Percentiles rank a stretch among this genome's conserved stretches.
These are phyloP conservation scores for Phytophthora europaea DNA, from an alignment of 352 stramenopile genomes.

Conservation along the genomic window DNA sequence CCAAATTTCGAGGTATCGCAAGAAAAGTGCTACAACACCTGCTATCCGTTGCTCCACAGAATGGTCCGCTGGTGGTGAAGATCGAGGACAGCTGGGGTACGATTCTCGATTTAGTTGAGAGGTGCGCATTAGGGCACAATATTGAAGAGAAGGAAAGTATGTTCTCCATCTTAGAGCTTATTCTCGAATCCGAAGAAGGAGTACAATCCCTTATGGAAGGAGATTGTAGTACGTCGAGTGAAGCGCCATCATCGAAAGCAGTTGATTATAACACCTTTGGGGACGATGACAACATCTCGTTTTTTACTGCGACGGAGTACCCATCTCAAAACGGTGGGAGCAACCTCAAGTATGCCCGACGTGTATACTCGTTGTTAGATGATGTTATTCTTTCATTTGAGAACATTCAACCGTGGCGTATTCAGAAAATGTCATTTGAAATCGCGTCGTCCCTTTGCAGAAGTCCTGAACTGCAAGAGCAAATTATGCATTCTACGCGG, in stretches of 20 bases:
- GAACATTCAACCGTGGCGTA: conserved; percentile 82
- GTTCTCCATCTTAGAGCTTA: conserved; percentile 61
- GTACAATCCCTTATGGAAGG: conserved; percentile 50
- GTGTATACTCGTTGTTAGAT: conserved; percentile 72
- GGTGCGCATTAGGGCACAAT: conserved; percentile 49
- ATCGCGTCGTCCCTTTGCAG: conserved; percentile 77
- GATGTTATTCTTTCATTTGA: conserved; percentile 75
- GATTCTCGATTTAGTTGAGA: conserved; percentile 60
- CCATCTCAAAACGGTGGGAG: conserved; percentile 44
- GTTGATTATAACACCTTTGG: conserved; percentile 50
- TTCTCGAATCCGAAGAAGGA: conserved; percentile 60
- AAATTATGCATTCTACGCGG: conserved; percentile 71
- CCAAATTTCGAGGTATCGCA: conserved; percentile 38
- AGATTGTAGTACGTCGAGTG: conserved; percentile 2
- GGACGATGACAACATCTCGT: conserved; percentile 60
- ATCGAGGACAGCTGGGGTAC: conserved; percentile 60
- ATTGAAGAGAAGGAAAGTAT: conserved; percentile 59
- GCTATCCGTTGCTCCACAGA: conserved; percentile 58
- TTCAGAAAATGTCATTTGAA: conserved; percentile 82
- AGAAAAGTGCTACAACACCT: conserved; percentile 53
- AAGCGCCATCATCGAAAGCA: conserved; percentile 28
- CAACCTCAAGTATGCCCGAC: conserved; percentile 49
- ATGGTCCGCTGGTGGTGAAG: conserved; percentile 50
- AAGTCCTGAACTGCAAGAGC: conserved; percentile 60
- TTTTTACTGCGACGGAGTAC: conserved; percentile 68